Evolutionary conservation across 2,329 filamentous ascomycete species (phyloP).

Genomic region (Xylariales sp.): DNA sequence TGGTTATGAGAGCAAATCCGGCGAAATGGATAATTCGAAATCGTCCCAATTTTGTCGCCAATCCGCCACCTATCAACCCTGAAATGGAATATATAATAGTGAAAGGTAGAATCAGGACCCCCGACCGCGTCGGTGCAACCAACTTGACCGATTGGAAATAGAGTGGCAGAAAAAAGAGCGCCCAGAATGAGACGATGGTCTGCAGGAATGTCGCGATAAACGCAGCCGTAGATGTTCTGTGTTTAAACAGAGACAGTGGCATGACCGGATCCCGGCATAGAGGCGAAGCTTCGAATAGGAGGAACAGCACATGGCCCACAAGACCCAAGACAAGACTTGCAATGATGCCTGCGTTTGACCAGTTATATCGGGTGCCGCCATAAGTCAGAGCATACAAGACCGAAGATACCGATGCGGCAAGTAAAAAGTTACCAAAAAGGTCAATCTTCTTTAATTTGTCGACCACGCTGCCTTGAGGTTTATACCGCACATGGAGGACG

Average conservation of each 20-base stretch:
- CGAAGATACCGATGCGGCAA: slow-evolving; percentile 22
- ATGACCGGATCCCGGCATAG: slow-evolving; percentile 50
- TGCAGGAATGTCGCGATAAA: slow-evolving; percentile 53
- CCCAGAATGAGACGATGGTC: slow-evolving; percentile 52
- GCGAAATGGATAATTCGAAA: too few species aligned
- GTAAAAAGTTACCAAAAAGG: background rate
- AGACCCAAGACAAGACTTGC: slow-evolving; percentile 55
- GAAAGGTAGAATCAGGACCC: slow-evolving; percentile 30
- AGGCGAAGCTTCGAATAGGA: slow-evolving; percentile 46
- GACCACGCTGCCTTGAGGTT: background rate
- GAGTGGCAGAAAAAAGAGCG: slow-evolving; percentile 55
- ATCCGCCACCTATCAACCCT: slow-evolving; percentile 20
- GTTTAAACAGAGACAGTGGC: slow-evolving; percentile 57
- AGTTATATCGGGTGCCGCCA: slow-evolving; percentile 45
- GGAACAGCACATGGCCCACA: slow-evolving; percentile 52
- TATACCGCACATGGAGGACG: slow-evolving; percentile 39
- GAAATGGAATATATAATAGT: slow-evolving; percentile 24
- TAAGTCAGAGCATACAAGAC: slow-evolving; percentile 26
- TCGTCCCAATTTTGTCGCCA: slow-evolving; percentile 18
- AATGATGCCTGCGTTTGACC: slow-evolving; percentile 51
- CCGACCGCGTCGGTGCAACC: slow-evolving; percentile 26
- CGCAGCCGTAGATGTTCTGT: slow-evolving; percentile 48
- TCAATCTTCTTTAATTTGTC: slow-evolving; percentile 26
- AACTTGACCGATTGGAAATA: slow-evolving; percentile 55
- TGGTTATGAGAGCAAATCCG: too few species aligned